These are phyloP conservation scores for Torulaspora gathmanii DNA, from an alignment of 805 yeast species.

Conservation along the genomic window DNA sequence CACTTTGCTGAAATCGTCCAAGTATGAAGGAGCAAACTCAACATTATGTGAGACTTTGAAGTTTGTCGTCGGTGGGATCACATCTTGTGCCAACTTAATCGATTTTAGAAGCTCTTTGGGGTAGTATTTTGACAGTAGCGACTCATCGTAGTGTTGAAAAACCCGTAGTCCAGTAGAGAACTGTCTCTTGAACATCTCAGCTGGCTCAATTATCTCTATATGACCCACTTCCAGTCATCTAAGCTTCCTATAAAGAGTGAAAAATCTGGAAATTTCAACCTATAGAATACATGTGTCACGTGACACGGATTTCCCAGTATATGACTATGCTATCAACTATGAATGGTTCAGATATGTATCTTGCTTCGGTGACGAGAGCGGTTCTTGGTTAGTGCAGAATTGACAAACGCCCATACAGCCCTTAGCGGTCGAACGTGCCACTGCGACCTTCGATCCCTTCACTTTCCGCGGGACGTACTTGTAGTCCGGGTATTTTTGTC, in stretches of 20 bases:
- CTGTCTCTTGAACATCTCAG: conserved; percentile 20
- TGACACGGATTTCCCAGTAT: background rate
- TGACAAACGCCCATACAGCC: conserved; percentile 3
- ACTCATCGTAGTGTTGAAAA: conserved; percentile 27
- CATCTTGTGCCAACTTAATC: conserved; percentile 73
- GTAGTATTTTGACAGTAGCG: conserved; percentile 62
- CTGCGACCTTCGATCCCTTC: conserved; percentile 1
- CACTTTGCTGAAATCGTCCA: conserved; percentile 62
- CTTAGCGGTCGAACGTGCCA: background rate
- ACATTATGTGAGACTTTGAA: conserved; percentile 41
- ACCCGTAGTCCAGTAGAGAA: conserved; percentile 19
- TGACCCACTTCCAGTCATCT: too few relatives aligned
- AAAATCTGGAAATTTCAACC: background rate
- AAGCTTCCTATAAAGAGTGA: background rate
- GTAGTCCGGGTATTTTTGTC: conserved; percentile 77
- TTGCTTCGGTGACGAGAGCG: background rate
- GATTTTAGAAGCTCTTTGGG: conserved; percentile 77
- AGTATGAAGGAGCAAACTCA: conserved; percentile 64
- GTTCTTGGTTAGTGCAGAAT: conserved; percentile 2
- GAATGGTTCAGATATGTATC: background rate
- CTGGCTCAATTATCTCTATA: background rate
- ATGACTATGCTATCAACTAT: background rate
- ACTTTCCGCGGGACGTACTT: conserved; percentile 58
- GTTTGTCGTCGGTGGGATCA: conserved; percentile 60
- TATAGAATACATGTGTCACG: background rate